A percentile compares a stretch with the other conserved stretches of the same genome.
Evolutionary conservation across 768 basidiomycete genomes (phyloP).

Genomic region (Serpula lacrymans): DNA sequence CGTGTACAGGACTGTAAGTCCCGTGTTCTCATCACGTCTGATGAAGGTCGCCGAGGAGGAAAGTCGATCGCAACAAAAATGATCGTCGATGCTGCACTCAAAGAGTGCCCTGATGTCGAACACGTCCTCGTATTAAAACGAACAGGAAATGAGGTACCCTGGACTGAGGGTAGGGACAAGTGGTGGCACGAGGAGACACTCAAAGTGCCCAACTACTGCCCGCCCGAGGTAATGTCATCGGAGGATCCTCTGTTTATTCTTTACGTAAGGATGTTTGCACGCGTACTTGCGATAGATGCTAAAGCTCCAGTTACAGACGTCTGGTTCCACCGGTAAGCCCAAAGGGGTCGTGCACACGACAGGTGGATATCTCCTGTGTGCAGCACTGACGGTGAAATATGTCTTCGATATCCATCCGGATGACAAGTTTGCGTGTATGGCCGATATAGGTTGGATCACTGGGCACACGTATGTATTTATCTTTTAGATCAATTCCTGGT

Average conservation of each 20-base stretch:
- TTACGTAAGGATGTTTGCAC: conserved; percentile 64
- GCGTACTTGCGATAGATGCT: conserved; percentile 6
- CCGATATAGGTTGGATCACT: conserved; percentile 98
- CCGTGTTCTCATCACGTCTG: conserved; percentile 90
- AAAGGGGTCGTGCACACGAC: conserved; percentile 95
- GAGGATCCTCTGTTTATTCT: conserved; percentile 99
- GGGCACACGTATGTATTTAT: conserved; percentile 74
- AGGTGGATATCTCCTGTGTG: conserved; percentile 87
- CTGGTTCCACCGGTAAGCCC: conserved; percentile 92
- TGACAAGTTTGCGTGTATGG: conserved; percentile 97
- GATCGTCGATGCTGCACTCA: conserved; percentile 90
- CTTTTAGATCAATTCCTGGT: conserved; percentile 12
- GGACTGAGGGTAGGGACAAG: conserved; percentile 80
- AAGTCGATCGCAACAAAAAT: conserved; percentile 93
- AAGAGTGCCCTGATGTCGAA: conserved; percentile 80
- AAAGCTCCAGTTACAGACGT: conserved; percentile 54
- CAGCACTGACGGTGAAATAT: conserved; percentile 91
- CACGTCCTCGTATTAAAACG: conserved; percentile 87
- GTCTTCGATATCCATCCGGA: conserved; percentile 98
- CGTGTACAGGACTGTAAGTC: conserved; percentile 86
- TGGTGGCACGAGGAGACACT: conserved; percentile 96
- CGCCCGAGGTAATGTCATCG: conserved; percentile 81
- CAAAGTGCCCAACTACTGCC: conserved; percentile 84
- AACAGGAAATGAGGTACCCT: conserved; percentile 79
- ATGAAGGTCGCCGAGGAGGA: conserved; percentile 92